Percentiles rank a stretch among this genome's conserved stretches.
Conservation (phyloP, 2,329 filamentous ascomycete species). For the Fusarium falciforme region DNA sequence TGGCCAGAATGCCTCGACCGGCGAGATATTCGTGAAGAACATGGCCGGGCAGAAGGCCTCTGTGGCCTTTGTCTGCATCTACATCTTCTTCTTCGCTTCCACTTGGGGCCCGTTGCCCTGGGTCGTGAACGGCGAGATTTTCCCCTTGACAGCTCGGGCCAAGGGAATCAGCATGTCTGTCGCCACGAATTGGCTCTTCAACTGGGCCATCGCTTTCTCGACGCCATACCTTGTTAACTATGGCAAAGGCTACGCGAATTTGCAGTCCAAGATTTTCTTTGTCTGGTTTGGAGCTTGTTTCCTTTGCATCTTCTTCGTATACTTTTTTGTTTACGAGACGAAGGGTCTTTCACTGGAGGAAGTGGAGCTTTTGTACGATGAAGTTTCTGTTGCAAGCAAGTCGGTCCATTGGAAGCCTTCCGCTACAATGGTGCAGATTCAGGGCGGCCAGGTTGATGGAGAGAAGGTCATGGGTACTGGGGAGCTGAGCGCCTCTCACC, state of each 20-base stretch:
- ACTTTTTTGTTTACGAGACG: constrained; percentile 75
- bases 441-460: neutral
- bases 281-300: constrained; percentile 71
- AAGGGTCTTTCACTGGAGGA: constrained; percentile 80
- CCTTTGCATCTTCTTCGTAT: constrained; percentile 66
- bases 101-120: constrained; percentile 70
- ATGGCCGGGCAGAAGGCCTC: constrained; percentile 63
- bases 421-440: neutral
- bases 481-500: neutral
- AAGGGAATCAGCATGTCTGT: constrained; percentile 74
- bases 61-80: constrained; percentile 74
- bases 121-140: constrained; percentile 67
- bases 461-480: neutral
- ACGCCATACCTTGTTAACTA: constrained; percentile 85
- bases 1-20: constrained; percentile 44
- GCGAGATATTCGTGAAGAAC: constrained; percentile 54
- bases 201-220: constrained; percentile 77
- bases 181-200: constrained; percentile 79
- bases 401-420: constrained; percentile 44
- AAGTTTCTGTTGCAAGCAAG: constrained; percentile 54
- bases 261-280: constrained; percentile 67
- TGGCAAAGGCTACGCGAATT: constrained; percentile 51
- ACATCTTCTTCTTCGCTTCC: constrained; percentile 80
- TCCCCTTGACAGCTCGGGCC: constrained; percentile 72
- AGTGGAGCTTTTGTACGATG: constrained; percentile 72